Evolutionary conservation across 768 basidiomycete species (phyloP).

Genomic region (Rhodotorula toruloides): DNA sequence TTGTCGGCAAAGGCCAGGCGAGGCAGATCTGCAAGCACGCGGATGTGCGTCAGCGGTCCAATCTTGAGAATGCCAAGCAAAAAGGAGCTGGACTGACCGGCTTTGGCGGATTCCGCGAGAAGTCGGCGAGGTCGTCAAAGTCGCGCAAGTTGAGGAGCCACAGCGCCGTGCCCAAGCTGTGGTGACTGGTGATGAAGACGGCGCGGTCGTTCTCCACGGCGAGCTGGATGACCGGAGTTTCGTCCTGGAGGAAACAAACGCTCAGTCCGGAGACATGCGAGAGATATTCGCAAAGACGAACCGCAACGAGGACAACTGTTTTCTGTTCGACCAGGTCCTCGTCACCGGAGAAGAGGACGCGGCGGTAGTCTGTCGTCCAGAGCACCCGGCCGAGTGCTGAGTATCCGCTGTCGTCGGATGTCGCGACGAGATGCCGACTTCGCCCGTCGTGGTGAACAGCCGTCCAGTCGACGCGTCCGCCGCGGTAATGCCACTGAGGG

Average conservation of each 20-base stretch:
- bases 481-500: background rate
- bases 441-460: constrained; percentile 27
- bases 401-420: background rate
- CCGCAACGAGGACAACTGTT: constrained; percentile 19
- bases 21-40: constrained; percentile 11
- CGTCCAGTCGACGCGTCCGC: background rate
- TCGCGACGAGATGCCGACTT: constrained; percentile 4
- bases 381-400: background rate
- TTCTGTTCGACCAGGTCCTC: constrained; percentile 2
- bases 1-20: background rate
- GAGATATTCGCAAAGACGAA: background rate
- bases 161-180: background rate
- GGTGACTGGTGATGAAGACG: background rate
- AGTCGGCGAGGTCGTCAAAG: constrained; percentile 8
- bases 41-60: too few relatives aligned
- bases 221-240: constrained; percentile 9
- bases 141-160: constrained; percentile 6
- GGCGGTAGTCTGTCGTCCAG: constrained; percentile 4
- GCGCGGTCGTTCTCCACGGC: constrained; percentile 28
- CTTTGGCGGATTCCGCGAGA: background rate
- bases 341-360: background rate
- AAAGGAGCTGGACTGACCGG: background rate
- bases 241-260: background rate
- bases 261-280: too few relatives aligned
- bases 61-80: background rate